These are phyloP conservation scores for Saururus chinensis DNA, from an alignment of 164 flowering plant species.

Conservation along the genomic window DNA sequence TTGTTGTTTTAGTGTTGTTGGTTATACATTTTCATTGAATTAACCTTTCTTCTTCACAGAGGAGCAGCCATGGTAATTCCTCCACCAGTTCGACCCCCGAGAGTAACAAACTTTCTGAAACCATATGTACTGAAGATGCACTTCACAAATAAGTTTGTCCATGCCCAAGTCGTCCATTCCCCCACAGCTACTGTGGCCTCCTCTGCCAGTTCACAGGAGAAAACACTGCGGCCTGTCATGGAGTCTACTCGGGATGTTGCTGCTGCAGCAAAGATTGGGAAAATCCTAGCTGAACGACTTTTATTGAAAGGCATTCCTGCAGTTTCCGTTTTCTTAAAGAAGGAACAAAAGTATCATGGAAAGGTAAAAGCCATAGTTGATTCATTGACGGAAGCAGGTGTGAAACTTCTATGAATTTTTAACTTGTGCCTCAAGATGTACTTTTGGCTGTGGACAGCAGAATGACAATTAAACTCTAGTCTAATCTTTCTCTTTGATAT, in stretches of 20 bases:
- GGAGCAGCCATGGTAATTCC: conserved; percentile 56
- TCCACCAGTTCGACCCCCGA: conserved; percentile 56
- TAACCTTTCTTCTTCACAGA: too few relatives aligned
- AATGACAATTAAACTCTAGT: not conserved
- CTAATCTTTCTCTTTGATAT: not conserved
- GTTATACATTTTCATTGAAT: too few relatives aligned
- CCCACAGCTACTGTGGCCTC: conserved; percentile 78
- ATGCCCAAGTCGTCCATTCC: conserved; percentile 69
- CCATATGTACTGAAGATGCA: conserved; percentile 81
- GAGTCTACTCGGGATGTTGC: conserved; percentile 63
- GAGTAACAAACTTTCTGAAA: conserved; percentile 51
- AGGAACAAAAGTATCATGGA: conserved; percentile 77
- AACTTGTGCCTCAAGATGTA: not conserved
- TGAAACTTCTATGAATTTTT: conserved; percentile 35
- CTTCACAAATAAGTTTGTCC: conserved; percentile 76
- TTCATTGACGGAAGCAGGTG: conserved; percentile 55
- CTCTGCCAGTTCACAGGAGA: conserved; percentile 80
- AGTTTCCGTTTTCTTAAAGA: conserved; percentile 46
- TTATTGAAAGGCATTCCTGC: conserved; percentile 61
- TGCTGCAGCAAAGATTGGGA: conserved; percentile 75
- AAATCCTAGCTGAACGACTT: conserved; percentile 62
- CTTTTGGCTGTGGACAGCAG: not conserved
- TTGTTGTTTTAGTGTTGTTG: too few relatives aligned
- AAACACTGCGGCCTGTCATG: conserved; percentile 42
- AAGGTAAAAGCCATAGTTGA: conserved; percentile 79